Conservation (phyloP, 1,284 basidiomycete genomes). For the Pascua sp. region DNA sequence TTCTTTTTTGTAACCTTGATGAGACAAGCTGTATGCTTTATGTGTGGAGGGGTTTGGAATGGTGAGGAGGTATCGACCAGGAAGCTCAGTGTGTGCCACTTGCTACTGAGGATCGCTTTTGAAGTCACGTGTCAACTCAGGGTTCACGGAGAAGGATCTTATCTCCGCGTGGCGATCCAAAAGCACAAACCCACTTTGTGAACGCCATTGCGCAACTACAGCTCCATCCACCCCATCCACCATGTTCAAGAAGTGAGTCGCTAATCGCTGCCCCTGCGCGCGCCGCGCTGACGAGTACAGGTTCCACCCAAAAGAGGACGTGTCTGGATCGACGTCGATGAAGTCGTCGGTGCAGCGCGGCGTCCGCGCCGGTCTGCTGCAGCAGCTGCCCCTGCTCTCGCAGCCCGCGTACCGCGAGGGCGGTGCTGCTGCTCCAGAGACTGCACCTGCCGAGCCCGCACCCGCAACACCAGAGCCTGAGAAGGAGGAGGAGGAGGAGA, state of each 20-base stretch:
- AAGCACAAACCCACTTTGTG: too few relatives aligned
- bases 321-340: constrained; percentile 87
- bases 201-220: neutral
- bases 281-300: constrained; percentile 51
- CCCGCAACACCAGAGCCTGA: constrained; percentile 19
- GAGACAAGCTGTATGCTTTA: too few relatives aligned
- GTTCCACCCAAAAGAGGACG: constrained; percentile 79
- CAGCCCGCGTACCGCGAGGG: constrained; percentile 35
- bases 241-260: constrained; percentile 47
- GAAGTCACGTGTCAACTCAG: too few relatives aligned
- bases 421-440: constrained; percentile 4
- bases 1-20: too few relatives aligned
- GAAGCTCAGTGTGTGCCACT: too few relatives aligned
- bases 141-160: too few relatives aligned
- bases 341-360: constrained; percentile 91
- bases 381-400: constrained; percentile 72
- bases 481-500: constrained; percentile 15
- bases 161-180: too few relatives aligned
- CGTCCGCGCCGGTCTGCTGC: constrained; percentile 74
- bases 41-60: too few relatives aligned
- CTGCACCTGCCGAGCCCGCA: constrained; percentile 3
- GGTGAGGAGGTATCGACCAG: too few relatives aligned
- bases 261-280: neutral
- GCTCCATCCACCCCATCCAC: constrained; percentile 1
- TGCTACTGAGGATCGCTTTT: too few relatives aligned